Conservation (phyloP, 306 rosid genomes). For the Rubus parviflorus region DNA sequence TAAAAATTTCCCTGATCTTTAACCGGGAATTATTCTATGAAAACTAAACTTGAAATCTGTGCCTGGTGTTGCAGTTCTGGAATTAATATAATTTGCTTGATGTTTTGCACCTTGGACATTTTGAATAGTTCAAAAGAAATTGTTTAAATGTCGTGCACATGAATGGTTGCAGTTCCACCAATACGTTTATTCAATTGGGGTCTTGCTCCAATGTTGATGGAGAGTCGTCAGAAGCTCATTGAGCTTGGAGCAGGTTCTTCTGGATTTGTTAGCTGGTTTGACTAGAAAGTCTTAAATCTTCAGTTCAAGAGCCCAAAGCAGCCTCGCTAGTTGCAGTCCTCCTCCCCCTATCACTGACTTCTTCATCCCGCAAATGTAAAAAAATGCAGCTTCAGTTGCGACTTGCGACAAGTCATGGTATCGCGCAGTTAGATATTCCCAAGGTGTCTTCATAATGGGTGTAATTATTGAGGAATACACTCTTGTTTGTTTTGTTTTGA, state of each 20-base stretch:
- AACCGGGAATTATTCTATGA: background rate
- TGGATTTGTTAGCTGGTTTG: background rate
- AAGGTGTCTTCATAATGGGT: too few species aligned
- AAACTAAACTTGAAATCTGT: background rate
- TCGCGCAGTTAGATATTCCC: too few species aligned
- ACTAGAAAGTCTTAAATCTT: background rate
- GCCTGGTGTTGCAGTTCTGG: background rate
- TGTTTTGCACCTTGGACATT: too few species aligned
- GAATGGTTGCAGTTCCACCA: slow-evolving; percentile 33
- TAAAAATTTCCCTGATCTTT: too few species aligned
- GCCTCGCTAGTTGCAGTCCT: too few species aligned
- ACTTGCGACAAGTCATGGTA: too few species aligned
- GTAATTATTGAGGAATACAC: too few species aligned
- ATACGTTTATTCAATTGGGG: slow-evolving; percentile 21
- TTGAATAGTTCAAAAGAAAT: background rate
- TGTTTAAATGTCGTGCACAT: background rate
- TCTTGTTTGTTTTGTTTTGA: too few species aligned
- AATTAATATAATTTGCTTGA: background rate
- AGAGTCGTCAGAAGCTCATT: background rate
- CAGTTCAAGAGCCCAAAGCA: too few species aligned
- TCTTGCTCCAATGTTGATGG: slow-evolving; percentile 17
- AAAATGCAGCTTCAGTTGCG: too few species aligned
- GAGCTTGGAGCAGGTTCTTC: background rate
- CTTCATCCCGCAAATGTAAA: too few species aligned
- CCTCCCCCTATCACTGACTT: too few species aligned